Evolutionary conservation across 2,329 filamentous ascomycete species (phyloP).

Genomic region (Cyphellophora attinorum): DNA sequence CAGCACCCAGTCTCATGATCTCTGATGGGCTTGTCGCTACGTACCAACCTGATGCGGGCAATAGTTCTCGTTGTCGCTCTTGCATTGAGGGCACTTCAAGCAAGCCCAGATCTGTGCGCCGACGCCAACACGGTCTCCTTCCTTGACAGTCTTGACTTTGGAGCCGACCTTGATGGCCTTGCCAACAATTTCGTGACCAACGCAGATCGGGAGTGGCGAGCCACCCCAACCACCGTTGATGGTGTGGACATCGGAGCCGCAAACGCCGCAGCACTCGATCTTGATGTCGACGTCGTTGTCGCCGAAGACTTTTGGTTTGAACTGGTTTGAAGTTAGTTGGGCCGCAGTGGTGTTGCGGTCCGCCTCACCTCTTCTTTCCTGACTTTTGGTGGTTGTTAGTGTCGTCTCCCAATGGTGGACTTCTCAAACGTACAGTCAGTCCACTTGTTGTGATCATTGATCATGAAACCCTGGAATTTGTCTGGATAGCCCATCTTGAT

Average conservation of each 20-base stretch:
- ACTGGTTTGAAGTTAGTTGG: slow-evolving; percentile 33
- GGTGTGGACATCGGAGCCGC: slow-evolving; percentile 63
- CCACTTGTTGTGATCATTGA: slow-evolving; percentile 58
- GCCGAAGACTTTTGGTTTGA: slow-evolving; percentile 75
- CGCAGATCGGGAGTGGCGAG: slow-evolving; percentile 41
- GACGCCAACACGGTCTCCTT: slow-evolving; percentile 58
- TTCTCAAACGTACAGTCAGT: slow-evolving; percentile 29
- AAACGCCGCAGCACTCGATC: slow-evolving; percentile 71
- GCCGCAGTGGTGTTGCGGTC: slow-evolving; percentile 3
- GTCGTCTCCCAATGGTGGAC: too few species aligned
- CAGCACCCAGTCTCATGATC: background rate
- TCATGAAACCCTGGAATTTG: slow-evolving; percentile 36
- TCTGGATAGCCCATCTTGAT: slow-evolving; percentile 34
- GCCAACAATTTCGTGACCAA: slow-evolving; percentile 59
- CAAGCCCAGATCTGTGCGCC: slow-evolving; percentile 59
- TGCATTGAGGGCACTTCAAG: slow-evolving; percentile 55
- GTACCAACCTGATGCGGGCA: slow-evolving; percentile 42
- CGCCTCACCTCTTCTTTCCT: slow-evolving; percentile 43
- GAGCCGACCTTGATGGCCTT: slow-evolving; percentile 57
- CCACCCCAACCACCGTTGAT: slow-evolving; percentile 51
- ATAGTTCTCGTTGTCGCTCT: slow-evolving; percentile 59
- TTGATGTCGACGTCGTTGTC: slow-evolving; percentile 83
- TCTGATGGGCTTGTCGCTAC: background rate
- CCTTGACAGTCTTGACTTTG: slow-evolving; percentile 52
- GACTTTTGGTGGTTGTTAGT: too few species aligned